Base-by-base conservation (phyloP, 1,284 basidiomycete species). In the Schizophyllum amplum region DNA sequence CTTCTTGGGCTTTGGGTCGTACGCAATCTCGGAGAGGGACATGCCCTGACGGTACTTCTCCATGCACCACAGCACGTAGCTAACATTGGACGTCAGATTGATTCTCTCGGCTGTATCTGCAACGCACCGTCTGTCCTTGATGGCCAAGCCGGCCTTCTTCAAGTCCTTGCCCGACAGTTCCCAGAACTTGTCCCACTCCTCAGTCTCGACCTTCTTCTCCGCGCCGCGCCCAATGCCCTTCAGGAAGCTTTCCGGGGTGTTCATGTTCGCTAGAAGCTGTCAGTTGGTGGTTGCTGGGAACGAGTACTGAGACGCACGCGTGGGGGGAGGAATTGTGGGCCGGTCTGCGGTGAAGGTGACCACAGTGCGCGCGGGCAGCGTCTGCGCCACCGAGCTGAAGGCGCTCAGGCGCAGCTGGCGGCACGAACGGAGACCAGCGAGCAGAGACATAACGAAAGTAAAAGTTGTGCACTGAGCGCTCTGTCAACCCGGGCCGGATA, bases 11-110 rank as follows among this genome's bases (percentile, higher is more conserved):
- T 71, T 80, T 9, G 78, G 68, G 53, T 84, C 81, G 61, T 87
- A 80, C 4, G 83, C 84, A 67, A 90, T 89, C 13, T 78, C 74
- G 21, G 72, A 65, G 2, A 87, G 74, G 1, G 81, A 71, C 46
- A 75, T 63, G 1, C 81, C 83, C 58, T 77, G 75, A 42, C 87
- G 77, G 68, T 79, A 92, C 65, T 88, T 91, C 65, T 89, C 83
- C 80, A 91, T 83, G 61, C 85, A 84, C 90, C 90, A 92, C 17
- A 92, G 71, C 59, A 91, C 81, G 64, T 91, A 92, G 64, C 88
- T 90, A 60, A 25, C 48, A 57, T 50, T 59, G 33, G 20, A 55
- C 53, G 22, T 27, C 48, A 55, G 49, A 55, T 60, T 59, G 57
- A 24, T 56, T 56, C 58, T n/a, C 20, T 7, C 26, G 17, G 24